These are phyloP conservation scores for Prinsepia uniflora DNA, from an alignment of 306 rosid genomes.

Conservation along the genomic window DNA sequence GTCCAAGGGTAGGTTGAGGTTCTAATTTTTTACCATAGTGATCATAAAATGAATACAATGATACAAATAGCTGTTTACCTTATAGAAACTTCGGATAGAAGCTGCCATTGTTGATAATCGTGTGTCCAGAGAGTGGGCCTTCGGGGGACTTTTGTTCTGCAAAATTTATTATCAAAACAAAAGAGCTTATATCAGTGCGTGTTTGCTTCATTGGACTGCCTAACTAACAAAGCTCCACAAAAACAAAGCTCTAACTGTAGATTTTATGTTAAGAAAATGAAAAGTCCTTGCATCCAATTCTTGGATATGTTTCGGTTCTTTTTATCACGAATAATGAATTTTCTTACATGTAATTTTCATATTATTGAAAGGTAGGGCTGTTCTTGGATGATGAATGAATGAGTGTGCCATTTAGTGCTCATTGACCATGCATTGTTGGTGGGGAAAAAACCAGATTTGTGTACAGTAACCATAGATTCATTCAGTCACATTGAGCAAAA, in stretches of 20 bases:
- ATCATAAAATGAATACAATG: neutral
- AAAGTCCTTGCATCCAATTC: too few relatives aligned
- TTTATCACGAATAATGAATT: too few relatives aligned
- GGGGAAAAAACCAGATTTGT: slow-evolving; percentile 12
- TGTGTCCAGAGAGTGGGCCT: slow-evolving; percentile 6
- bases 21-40: neutral
- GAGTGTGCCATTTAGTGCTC: neutral
- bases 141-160: neutral
- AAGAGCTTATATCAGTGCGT: neutral
- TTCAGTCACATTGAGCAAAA: neutral
- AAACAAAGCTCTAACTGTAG: neutral
- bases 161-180: neutral
- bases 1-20: too few relatives aligned
- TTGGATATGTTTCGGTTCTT: too few relatives aligned
- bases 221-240: neutral
- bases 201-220: neutral
- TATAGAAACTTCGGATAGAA: neutral
- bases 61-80: neutral
- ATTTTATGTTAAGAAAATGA: neutral
- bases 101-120: neutral
- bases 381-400: neutral
- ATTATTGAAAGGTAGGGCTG: neutral
- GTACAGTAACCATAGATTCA: slow-evolving; percentile 11
- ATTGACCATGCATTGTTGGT: slow-evolving; percentile 11
- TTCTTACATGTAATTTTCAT: too few relatives aligned